A percentile compares a stretch with the other conserved stretches of the same genome.
Conservation (phyloP, 495 filamentous ascomycete genomes). For the Parmelia sp. region DNA sequence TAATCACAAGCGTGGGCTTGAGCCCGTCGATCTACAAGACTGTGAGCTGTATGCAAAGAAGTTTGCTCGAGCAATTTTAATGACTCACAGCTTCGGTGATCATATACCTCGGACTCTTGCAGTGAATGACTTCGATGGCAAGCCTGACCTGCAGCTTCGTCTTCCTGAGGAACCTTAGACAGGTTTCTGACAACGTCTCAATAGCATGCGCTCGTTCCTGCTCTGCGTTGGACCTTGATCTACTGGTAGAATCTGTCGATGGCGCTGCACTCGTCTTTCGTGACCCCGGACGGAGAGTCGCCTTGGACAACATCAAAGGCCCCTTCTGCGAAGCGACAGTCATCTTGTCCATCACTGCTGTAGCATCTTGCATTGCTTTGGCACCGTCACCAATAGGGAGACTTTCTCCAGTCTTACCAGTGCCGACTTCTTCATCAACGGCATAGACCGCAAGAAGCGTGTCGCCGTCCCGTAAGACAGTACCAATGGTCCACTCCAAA, state of each 20-base stretch:
- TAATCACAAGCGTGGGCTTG: conserved; percentile 85
- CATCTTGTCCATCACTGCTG: conserved; percentile 49
- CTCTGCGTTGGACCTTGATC: conserved; percentile 55
- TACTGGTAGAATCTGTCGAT: conserved; percentile 35
- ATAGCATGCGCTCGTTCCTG: conserved; percentile 70
- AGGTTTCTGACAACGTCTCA: conserved; percentile 68
- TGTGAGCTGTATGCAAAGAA: conserved; percentile 24
- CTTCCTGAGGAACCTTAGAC: conserved; percentile 77
- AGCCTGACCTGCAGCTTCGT: conserved; percentile 85
- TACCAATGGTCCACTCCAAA: conserved; percentile 94
- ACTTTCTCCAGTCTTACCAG: conserved; percentile 36
- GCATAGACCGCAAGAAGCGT: conserved; percentile 89
- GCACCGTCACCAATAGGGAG: conserved; percentile 53
- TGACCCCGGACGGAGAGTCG: conserved; percentile 25
- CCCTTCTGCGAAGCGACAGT: conserved; percentile 37
- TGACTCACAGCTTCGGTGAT: conserved; percentile 66
- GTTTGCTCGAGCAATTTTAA: neutral
- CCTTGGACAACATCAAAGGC: conserved; percentile 18
- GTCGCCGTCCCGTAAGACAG: conserved; percentile 89
- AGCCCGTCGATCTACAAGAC: conserved; percentile 70
- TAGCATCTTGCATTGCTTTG: conserved; percentile 65
- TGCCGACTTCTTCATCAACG: conserved; percentile 74
- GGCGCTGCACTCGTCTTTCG: conserved; percentile 39
- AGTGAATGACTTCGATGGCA: conserved; percentile 93
- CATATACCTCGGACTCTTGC: conserved; percentile 86